Base-by-base conservation (phyloP, 2,329 filamentous ascomycete genomes). In the Neofusicoccum laricinum region DNA sequence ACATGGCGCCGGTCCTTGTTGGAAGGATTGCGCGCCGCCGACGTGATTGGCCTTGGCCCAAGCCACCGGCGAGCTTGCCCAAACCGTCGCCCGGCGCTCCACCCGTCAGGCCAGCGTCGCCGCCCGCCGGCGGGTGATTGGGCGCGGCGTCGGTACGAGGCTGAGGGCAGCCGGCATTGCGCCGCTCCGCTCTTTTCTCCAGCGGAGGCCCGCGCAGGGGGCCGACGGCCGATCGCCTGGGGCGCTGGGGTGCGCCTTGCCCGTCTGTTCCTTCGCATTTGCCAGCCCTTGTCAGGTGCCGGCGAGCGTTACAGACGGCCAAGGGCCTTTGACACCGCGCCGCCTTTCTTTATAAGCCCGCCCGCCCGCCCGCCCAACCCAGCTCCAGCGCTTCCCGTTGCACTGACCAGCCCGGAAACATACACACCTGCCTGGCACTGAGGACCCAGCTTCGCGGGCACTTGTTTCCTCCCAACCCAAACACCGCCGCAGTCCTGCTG, bases 141-240 rank as follows among this genome's bases (percentile, higher is more conserved):
- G 51, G 51, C 51, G 49, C 51, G 19, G 12, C 12, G 36, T 41
- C 38, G 53, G 53, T 45, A 30, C 53, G 38, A 43, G 36, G 19
- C 15, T n/a, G 53, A 14, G 53, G 15, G 40, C 10, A n/a, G 4
- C 15, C 53, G 53, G 53, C 21, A 58, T 45, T 58, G 38, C 53
- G 40, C 21, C 53, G 53, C 53, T 58, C 53, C 53, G 45, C 53
- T 58, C 19, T 58, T 58, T 58, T 58, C 53, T 58, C 53, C 53
- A 58, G 38, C 38, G 53, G 53, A 45, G 51, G 53, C 5, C 11
- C 17, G 19, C 17, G 32, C 53, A 15, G 53, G 53, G 53, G 51
- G 36, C 19, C 14, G 36, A n/a, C 36, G 40, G 53, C 40, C 53
- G 53, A 59, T 59, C 53, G 51, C 19, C 53, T 57, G 53, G 53